These are phyloP conservation scores for Halenospora varia DNA, from an alignment of 495 filamentous ascomycete genomes.

Conservation along the genomic window DNA sequence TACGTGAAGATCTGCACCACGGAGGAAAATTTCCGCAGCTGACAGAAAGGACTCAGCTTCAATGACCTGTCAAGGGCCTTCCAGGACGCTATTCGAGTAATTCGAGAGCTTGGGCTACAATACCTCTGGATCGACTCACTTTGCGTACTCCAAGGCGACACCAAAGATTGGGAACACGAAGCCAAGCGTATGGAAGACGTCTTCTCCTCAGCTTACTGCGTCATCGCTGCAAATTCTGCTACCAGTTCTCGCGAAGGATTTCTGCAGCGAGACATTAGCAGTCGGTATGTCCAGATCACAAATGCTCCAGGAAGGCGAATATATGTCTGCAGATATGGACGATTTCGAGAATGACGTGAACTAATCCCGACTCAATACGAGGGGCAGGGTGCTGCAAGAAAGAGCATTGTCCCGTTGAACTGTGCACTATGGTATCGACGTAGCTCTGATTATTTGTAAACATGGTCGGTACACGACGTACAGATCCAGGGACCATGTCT, in stretches of 20 bases:
- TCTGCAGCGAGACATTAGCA: background rate
- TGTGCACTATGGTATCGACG: too few species aligned
- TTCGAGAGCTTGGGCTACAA: slow-evolving; percentile 1
- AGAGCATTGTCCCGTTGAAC: slow-evolving; percentile 6
- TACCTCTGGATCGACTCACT: slow-evolving; percentile 11
- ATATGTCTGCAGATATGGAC: slow-evolving; percentile 26
- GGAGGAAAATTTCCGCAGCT: background rate
- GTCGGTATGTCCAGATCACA: background rate
- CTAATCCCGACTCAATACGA: slow-evolving; percentile 28
- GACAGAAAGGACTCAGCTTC: background rate
- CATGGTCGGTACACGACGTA: too few species aligned
- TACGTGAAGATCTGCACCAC: slow-evolving; percentile 2
- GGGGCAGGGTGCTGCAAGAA: slow-evolving; percentile 19
- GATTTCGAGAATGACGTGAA: slow-evolving; percentile 32
- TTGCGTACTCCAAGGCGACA: slow-evolving; percentile 22
- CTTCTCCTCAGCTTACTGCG: slow-evolving; percentile 19
- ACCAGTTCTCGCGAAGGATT: slow-evolving; percentile 17
- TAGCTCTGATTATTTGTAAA: too few species aligned
- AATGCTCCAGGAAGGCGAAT: background rate
- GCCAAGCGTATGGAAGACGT: slow-evolving; percentile 18
- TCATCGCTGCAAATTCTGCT: slow-evolving; percentile 21
- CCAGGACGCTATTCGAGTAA: slow-evolving; percentile 6
- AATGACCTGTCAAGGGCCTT: slow-evolving; percentile 2
- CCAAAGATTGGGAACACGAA: slow-evolving; percentile 16
- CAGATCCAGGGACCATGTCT: too few species aligned